Evolutionary conservation across 345 rosid genomes (phyloP), one percentile per base, ranked within the genome.

Genomic region (Euphorbia lathyris): DNA sequence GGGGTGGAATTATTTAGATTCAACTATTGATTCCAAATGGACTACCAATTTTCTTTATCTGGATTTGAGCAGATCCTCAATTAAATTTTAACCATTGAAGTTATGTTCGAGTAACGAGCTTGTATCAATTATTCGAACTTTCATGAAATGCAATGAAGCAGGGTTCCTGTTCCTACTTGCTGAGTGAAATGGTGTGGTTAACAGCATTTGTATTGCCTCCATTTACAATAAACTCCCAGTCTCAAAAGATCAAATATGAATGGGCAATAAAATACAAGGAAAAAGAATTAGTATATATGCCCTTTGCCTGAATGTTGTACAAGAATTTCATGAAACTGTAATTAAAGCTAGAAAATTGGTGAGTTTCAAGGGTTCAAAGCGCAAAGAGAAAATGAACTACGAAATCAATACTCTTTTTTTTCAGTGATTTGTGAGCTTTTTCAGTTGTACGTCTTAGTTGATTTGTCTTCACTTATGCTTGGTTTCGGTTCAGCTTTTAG

Each of bases 401-500:
- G 19, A 32, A 36, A 58, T 58, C 61, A 58, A 43, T 58, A 7
- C 9, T 27, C 42, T 45, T 69, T 5, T 30, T 57, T 9, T 5
- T 5, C 16, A 58, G 1, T 19, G 17, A 8, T 23, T 26, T 45
- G 23, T 43, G n/a, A 0, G 5, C 7, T 23, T 38, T 22, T 26
- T 27, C 50, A 19, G 5, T 52, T 14, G 7, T 19, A 42, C 47
- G n/a, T n/a, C n/a, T 16, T 64, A 16, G 17, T 47, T 47, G 9
- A 22, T 43, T 9, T 9, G 12, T 66, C 36, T 12, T 4, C 43
- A 47, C 25, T 7, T 22, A 43, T 50, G 48, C 47, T 47, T 10
- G 7, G 47, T 60, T 7, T 20, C n/a, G 20, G 38, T 70, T 14
- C 67, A 69, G 58, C 34, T 58, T 19, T 60, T 38, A 40, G 30